Evolutionary conservation across 345 rosid genomes (phyloP), one percentile per base, ranked within the genome.

Genomic region (Brassica incana): DNA sequence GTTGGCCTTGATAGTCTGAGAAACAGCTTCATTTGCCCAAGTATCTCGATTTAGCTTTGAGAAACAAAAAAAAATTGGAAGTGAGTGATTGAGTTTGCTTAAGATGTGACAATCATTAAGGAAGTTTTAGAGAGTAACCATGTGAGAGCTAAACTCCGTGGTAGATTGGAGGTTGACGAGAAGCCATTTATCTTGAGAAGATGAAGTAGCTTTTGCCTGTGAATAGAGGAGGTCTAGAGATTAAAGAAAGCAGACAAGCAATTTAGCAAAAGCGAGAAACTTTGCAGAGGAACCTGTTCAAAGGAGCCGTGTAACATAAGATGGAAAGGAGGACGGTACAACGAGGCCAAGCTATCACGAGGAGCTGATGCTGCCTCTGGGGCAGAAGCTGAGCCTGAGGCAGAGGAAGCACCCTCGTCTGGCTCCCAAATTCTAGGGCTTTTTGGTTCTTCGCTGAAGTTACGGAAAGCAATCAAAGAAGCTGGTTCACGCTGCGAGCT

Each of bases 21-120:
- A 85, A 80, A 96, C 97, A 69, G 99, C 95, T 77, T 91, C 97
- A 83, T 96, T 92, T 73, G 95, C 98, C 99, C 99, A 96, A 27
- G 99, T 96, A 84, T 96, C 98, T 73, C 99, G 87, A 82, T 96
- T 96, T 76, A 96, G 97, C 99, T 80, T 93, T 83, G 82, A 87
- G 38, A 83, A 25, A 85, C 48, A 59, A 9, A 25, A 4, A 4
- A 9, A 65, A 43, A 30, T 25, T n/a, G 54, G 69, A 76, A 32
- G 68, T 43, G 29, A 64, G 79, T 50, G 33, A 45, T 16, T 23
- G 62, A 3, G 30, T 36, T 29, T 63, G 23, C 33, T 35, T 35
- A 35, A 20, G 38, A 35, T 35, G 38, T 35, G 38, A 35, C 38
- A 5, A 35, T 35, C 38, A 35, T 35, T 35, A 35, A 35, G 38